Percentiles rank a stretch among this genome's conserved stretches.
These are phyloP conservation scores for Trichothecium roseum DNA, from an alignment of 2,329 filamentous ascomycete genomes.

Conservation along the genomic window DNA sequence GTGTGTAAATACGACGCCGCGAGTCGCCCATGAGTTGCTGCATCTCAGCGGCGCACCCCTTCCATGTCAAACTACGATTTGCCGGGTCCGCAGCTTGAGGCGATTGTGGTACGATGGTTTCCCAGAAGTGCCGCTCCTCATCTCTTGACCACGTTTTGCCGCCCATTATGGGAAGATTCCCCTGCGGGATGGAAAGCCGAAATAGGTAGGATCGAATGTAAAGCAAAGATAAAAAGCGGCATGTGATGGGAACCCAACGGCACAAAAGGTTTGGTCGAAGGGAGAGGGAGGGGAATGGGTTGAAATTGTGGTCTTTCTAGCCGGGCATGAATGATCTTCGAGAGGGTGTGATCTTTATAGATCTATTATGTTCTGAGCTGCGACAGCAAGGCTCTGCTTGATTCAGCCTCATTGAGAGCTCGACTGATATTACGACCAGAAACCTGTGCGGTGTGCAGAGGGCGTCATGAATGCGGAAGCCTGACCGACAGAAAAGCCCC, in stretches of 20 bases:
- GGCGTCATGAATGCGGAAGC: background rate
- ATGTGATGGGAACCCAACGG: background rate
- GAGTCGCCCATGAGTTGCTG: constrained; percentile 19
- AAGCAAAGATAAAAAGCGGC: too few species aligned
- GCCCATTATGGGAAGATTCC: constrained; percentile 28
- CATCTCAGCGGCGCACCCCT: constrained; percentile 26
- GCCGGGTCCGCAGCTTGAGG: constrained; percentile 16
- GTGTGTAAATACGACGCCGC: constrained; percentile 27
- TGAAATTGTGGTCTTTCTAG: too few species aligned
- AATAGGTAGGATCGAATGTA: too few species aligned
- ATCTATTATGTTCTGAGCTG: too few species aligned
- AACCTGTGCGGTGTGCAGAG: background rate
- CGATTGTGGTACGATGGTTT: constrained; percentile 23
- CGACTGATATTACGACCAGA: background rate
- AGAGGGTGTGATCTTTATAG: too few species aligned
- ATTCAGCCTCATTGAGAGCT: too few species aligned
- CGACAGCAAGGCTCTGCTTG: too few species aligned
- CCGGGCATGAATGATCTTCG: too few species aligned
- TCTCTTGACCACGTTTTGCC: constrained; percentile 37
- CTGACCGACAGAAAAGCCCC: background rate
- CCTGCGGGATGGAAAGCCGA: background rate
- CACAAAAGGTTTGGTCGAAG: background rate
- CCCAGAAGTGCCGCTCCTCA: constrained; percentile 42
- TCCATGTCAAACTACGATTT: constrained; percentile 21
- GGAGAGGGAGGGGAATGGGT: too few species aligned